Evolutionary conservation across 2,329 filamentous ascomycete genomes (phyloP).

Genomic region (Venturia asperata): DNA sequence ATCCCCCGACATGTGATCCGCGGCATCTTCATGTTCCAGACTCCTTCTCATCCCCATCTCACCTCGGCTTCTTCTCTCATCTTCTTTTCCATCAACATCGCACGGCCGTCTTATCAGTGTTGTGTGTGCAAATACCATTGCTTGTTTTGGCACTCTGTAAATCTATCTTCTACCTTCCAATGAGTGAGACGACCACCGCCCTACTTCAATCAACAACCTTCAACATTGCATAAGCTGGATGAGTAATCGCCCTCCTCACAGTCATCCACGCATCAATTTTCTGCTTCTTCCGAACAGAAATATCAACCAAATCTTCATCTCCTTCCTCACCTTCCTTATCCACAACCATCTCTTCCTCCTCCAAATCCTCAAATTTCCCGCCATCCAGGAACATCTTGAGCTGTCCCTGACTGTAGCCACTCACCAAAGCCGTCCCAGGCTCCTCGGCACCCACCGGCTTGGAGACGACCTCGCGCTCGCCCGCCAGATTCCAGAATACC

Average conservation of each 20-base stretch:
- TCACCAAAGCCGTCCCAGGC: conserved; percentile 44
- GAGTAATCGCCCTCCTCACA: conserved; percentile 46
- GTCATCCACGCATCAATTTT: conserved; percentile 40
- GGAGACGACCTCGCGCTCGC: conserved; percentile 33
- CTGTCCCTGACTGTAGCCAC: conserved; percentile 51
- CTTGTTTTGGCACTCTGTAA: no score
- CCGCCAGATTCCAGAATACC: conserved; percentile 55
- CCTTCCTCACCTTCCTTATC: conserved; percentile 28
- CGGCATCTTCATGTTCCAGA: neutral
- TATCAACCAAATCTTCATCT: conserved; percentile 25
- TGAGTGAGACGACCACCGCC: neutral
- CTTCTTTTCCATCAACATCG: no score
- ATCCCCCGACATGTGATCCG: neutral
- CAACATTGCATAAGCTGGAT: conserved; percentile 51
- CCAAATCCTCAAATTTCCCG: conserved; percentile 39
- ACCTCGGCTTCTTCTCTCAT: no score
- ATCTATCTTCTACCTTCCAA: no score
- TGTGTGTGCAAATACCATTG: no score
- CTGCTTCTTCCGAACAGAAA: conserved; percentile 31
- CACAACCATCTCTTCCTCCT: conserved; percentile 34
- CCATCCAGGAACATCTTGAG: conserved; percentile 51
- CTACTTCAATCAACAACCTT: conserved; percentile 45
- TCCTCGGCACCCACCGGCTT: conserved; percentile 46
- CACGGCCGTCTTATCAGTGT: no score
- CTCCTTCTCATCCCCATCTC: no score